Evolutionary conservation across 441 rosid species (phyloP).

Genomic region (Oxalis stricta): DNA sequence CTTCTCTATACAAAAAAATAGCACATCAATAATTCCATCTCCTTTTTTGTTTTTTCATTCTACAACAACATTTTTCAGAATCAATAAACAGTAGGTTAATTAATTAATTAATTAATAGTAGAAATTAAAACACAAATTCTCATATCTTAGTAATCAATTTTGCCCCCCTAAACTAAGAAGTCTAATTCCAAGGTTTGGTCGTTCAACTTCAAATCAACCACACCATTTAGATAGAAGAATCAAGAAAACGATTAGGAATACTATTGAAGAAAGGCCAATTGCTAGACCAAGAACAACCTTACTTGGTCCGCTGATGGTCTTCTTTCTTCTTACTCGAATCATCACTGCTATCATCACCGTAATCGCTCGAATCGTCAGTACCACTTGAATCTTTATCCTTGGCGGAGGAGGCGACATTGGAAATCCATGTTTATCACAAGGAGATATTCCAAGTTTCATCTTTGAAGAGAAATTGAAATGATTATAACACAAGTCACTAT

Average conservation of each 20-base stretch:
- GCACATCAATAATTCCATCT: constrained; percentile 16
- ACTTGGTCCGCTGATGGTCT: constrained; percentile 65
- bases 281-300: constrained; percentile 87
- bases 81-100: constrained; percentile 12
- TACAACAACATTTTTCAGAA: constrained; percentile 8
- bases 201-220: constrained; percentile 23
- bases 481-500: constrained; percentile 68
- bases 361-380: constrained; percentile 24
- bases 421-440: constrained; percentile 78
- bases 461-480: constrained; percentile 48
- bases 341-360: constrained; percentile 23
- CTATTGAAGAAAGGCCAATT: constrained; percentile 67
- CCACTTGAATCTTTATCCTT: constrained; percentile 20
- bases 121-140: too few species aligned
- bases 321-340: constrained; percentile 24
- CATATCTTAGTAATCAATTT: constrained; percentile 12
- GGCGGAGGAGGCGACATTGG: constrained; percentile 79
- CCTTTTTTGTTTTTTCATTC: constrained; percentile 7
- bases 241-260: constrained; percentile 78
- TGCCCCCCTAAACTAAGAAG: too few species aligned
- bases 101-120: too few species aligned
- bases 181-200: constrained; percentile 8
- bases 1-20: constrained; percentile 11
- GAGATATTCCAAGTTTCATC: constrained; percentile 72
- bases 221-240: constrained; percentile 80